Evolutionary conservation across 2,329 filamentous ascomycete species (phyloP).

Genomic region (Rhinocladiella mackenziei): DNA sequence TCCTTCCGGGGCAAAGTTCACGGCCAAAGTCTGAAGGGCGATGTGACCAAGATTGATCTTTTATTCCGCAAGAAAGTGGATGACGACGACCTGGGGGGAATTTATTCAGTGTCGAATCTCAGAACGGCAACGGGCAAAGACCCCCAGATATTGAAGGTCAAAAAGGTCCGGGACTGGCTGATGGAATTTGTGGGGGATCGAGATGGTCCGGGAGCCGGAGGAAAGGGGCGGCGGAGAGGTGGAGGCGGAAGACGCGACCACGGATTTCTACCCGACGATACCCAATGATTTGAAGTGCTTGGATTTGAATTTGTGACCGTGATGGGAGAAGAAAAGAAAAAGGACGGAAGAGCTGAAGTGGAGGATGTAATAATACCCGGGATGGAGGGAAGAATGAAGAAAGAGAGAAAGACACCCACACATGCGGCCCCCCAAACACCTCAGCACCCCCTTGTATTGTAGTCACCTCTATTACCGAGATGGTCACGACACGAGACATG

Average conservation of each 20-base stretch:
- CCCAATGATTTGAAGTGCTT: too few relatives aligned
- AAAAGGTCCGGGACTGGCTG: slow-evolving; percentile 70
- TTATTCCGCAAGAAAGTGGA: slow-evolving; percentile 57
- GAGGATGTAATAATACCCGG: background rate
- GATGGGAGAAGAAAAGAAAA: background rate
- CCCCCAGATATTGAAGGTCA: slow-evolving; percentile 60
- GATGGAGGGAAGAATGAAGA: background rate
- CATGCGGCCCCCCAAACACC: too few relatives aligned
- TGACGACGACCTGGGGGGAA: slow-evolving; percentile 51
- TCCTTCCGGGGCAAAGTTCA: slow-evolving; percentile 75
- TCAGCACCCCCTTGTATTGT: slow-evolving; percentile 6
- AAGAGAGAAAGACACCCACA: slow-evolving; percentile 1
- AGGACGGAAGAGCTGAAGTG: background rate
- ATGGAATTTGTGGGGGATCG: slow-evolving; percentile 59
- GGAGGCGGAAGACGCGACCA: slow-evolving; percentile 7
- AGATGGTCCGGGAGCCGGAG: slow-evolving; percentile 18
- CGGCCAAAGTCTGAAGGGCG: slow-evolving; percentile 72
- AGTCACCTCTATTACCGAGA: too few relatives aligned
- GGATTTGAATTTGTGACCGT: too few relatives aligned
- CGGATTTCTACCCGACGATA: slow-evolving; percentile 38
- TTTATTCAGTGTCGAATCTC: slow-evolving; percentile 55
- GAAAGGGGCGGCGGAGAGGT: slow-evolving; percentile 17
- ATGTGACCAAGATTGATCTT: slow-evolving; percentile 65
- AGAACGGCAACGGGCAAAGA: slow-evolving; percentile 35
- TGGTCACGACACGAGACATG: slow-evolving; percentile 3